Percentiles rank a stretch among this genome's conserved stretches.
Evolutionary conservation across 345 rosid genomes (phyloP).

Genomic region (Hirschfeldia incana): DNA sequence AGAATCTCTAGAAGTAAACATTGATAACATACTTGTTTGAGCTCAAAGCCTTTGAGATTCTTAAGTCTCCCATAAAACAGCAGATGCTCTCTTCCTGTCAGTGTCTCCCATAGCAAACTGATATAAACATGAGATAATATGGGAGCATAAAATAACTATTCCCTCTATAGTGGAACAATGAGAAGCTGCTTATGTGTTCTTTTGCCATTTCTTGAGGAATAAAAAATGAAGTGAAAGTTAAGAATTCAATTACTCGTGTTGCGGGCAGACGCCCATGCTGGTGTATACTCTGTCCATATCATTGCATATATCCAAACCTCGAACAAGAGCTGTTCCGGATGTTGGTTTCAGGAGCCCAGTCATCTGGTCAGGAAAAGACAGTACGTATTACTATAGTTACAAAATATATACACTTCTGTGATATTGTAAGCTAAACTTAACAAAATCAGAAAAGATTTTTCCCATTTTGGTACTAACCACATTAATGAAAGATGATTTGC

Average conservation of each 20-base stretch:
- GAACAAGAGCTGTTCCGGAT: constrained; percentile 73
- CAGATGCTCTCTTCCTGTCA: constrained; percentile 90
- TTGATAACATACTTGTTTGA: constrained; percentile 53
- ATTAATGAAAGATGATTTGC: constrained; percentile 88
- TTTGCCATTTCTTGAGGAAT: background rate
- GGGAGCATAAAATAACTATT: background rate
- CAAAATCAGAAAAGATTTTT: too few species aligned
- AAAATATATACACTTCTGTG: background rate
- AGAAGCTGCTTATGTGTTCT: background rate
- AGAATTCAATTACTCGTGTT: constrained; percentile 70
- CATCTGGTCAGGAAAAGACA: constrained; percentile 55
- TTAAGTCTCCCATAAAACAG: constrained; percentile 94
- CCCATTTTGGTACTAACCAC: constrained; percentile 57
- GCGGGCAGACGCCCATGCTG: constrained; percentile 97
- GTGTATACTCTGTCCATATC: constrained; percentile 81
- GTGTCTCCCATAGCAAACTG: constrained; percentile 91
- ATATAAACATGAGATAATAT: constrained; percentile 18
- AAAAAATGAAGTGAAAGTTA: constrained; percentile 12
- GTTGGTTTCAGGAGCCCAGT: constrained; percentile 85
- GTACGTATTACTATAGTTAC: background rate
- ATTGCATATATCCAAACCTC: constrained; percentile 68
- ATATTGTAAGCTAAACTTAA: too few species aligned
- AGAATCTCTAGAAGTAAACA: background rate
- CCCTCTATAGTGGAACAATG: background rate
- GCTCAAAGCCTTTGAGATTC: constrained; percentile 77